A percentile compares a stretch with the other conserved stretches of the same genome.
Evolutionary conservation across 2,329 filamentous ascomycete species (phyloP).

Genomic region (Phaeomoniella chlamydospora): DNA sequence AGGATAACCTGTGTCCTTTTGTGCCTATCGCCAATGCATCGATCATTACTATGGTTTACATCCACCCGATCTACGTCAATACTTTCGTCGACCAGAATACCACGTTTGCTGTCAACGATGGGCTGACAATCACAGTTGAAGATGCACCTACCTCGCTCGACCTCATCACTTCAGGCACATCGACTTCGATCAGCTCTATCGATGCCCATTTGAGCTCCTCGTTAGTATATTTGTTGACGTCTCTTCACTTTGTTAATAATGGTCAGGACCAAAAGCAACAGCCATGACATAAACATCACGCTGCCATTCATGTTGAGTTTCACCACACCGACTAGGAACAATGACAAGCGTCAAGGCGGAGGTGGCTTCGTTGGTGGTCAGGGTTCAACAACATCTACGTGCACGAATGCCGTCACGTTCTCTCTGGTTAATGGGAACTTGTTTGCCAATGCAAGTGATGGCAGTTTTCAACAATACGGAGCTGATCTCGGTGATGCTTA

Average conservation of each 20-base stretch:
- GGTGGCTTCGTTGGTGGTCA: constrained; percentile 5
- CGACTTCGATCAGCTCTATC: constrained; percentile 2
- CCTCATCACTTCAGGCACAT: constrained; percentile 6
- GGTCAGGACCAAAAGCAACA: no score
- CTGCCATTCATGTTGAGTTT: constrained; percentile 5
- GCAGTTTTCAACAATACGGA: constrained; percentile 8
- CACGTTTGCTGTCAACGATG: constrained; percentile 6
- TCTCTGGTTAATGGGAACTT: constrained; percentile 9
- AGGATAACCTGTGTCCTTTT: not conserved
- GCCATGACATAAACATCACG: no score
- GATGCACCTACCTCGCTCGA: constrained; percentile 10
- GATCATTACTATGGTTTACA: not conserved
- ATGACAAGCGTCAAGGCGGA: constrained; percentile 3
- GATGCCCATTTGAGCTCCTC: constrained; percentile 3
- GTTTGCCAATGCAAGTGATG: constrained; percentile 7
- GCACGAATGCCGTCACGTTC: constrained; percentile 7
- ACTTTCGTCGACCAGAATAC: constrained; percentile 6
- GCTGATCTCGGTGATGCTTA: constrained; percentile 6
- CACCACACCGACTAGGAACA: constrained; percentile 1
- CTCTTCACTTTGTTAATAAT: no score
- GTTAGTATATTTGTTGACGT: no score
- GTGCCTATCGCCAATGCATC: not conserved
- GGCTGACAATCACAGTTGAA: constrained; percentile 7
- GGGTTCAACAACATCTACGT: constrained; percentile 6
- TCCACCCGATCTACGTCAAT: constrained; percentile 5